These are phyloP conservation scores for Inga laurina DNA, from an alignment of 306 rosid species.

Conservation along the genomic window DNA sequence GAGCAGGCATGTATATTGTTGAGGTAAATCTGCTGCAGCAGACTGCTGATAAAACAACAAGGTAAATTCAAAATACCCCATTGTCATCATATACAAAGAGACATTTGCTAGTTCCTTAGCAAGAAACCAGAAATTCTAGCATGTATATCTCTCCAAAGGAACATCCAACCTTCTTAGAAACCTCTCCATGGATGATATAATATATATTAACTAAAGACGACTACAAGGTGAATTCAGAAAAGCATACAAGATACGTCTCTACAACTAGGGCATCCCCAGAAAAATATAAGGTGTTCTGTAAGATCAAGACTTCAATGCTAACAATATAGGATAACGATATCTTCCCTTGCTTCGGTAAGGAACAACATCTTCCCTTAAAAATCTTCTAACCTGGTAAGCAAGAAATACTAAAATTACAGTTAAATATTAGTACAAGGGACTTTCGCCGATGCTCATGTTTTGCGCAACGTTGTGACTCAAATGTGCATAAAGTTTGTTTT, in stretches of 20 bases:
- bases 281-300: not conserved
- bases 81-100: conserved; percentile 21
- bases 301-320: not conserved
- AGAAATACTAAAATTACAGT: conserved; percentile 2
- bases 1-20: conserved; percentile 53
- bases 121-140: conserved; percentile 18
- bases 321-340: not conserved
- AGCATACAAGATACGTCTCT: conserved; percentile 1
- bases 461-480: not conserved
- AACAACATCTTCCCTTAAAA: not conserved
- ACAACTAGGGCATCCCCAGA: conserved; percentile 3
- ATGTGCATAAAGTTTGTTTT: not conserved
- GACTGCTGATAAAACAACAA: conserved; percentile 50
- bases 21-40: conserved; percentile 60
- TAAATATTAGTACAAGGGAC: not conserved
- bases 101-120: conserved; percentile 3
- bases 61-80: conserved; percentile 9
- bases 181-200: conserved; percentile 2
- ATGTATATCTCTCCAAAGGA: conserved; percentile 26
- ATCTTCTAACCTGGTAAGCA: not conserved
- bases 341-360: not conserved
- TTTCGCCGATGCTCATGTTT: conserved; percentile 9
- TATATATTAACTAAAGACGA: not conserved
- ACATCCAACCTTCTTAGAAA: conserved; percentile 23
- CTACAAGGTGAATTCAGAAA: not conserved